Evolutionary conservation across 2,329 filamentous ascomycete genomes (phyloP).

Genomic region (Colletotrichum gloeosporioides): DNA sequence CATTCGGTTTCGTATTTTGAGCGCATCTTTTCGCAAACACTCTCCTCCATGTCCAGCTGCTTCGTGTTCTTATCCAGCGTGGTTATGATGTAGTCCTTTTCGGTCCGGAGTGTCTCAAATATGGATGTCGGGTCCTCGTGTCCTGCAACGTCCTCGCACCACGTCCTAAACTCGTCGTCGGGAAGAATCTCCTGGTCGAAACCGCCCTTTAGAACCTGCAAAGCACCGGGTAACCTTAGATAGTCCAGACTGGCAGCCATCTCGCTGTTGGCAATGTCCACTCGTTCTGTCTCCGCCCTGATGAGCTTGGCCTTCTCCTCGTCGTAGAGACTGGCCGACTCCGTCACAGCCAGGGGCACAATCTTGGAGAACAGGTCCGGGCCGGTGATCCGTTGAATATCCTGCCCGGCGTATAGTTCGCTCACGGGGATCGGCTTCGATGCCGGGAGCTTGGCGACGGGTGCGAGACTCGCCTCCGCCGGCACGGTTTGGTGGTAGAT

Average conservation of each 20-base stretch:
- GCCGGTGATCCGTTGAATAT: slow-evolving; percentile 95
- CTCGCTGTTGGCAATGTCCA: slow-evolving; percentile 91
- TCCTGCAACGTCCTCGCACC: slow-evolving; percentile 91
- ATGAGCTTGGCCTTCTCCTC: slow-evolving; percentile 98
- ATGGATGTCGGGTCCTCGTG: slow-evolving; percentile 80
- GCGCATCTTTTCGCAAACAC: slow-evolving; percentile 98
- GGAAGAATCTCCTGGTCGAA: slow-evolving; percentile 88
- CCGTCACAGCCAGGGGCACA: slow-evolving; percentile 92
- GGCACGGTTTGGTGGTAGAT: slow-evolving; percentile 96
- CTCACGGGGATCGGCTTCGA: slow-evolving; percentile 97
- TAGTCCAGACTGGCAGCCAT: slow-evolving; percentile 97
- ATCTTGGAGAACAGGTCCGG: slow-evolving; percentile 98
- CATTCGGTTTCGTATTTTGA: slow-evolving; percentile 95
- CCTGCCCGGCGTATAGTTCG: slow-evolving; percentile 95
- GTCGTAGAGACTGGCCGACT: slow-evolving; percentile 95
- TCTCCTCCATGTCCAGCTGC: slow-evolving; percentile 95
- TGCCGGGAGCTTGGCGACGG: slow-evolving; percentile 89
- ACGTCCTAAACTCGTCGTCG: slow-evolving; percentile 89
- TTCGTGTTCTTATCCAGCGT: slow-evolving; percentile 82
- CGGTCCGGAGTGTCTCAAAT: slow-evolving; percentile 78
- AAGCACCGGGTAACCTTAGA: slow-evolving; percentile 83
- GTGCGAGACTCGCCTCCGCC: slow-evolving; percentile 78
- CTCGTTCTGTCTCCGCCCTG: slow-evolving; percentile 89
- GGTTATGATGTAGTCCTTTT: slow-evolving; percentile 76
- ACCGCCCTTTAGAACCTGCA: slow-evolving; percentile 91